Evolutionary conservation across 2,329 filamentous ascomycete genomes (phyloP).

Genomic region (Pezicula carpinea): DNA sequence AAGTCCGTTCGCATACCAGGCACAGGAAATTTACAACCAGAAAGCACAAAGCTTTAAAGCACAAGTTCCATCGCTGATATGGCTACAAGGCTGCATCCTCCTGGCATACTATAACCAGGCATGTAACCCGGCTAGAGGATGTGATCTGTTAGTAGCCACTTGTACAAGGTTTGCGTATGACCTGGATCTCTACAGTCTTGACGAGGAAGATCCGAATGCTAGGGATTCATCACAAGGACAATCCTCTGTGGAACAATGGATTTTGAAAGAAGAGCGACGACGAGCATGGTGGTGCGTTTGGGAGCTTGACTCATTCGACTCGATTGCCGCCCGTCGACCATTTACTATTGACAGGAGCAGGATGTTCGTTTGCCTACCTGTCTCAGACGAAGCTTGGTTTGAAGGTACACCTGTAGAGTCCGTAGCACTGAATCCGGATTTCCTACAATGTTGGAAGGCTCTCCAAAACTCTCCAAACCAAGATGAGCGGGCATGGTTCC

Average conservation of each 20-base stretch:
- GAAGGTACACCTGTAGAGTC: neutral
- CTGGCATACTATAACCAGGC: conserved; percentile 4
- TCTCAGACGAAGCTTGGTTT: conserved; percentile 4
- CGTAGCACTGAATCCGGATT: neutral
- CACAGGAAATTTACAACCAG: neutral
- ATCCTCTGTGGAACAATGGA: conserved; percentile 1
- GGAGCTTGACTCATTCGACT: conserved; percentile 5
- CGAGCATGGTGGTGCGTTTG: conserved; percentile 5
- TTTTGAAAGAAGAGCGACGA: conserved; percentile 1
- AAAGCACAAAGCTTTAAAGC: neutral
- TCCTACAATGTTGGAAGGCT: neutral
- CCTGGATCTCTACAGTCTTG: neutral
- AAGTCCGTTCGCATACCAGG: neutral
- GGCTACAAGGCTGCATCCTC: conserved; percentile 7
- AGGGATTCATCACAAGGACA: neutral
- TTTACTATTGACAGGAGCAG: conserved; percentile 2
- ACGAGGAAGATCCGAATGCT: neutral
- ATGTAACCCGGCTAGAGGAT: neutral
- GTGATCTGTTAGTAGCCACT: neutral
- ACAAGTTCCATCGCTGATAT: neutral
- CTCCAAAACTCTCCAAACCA: neutral
- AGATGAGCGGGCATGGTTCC: conserved; percentile 5
- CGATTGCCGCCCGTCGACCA: neutral
- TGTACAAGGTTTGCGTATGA: conserved; percentile 1
- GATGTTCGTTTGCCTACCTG: conserved; percentile 2